Evolutionary conservation across 1,284 basidiomycete species (phyloP).

Genomic region (Ceratobasidium sp.): DNA sequence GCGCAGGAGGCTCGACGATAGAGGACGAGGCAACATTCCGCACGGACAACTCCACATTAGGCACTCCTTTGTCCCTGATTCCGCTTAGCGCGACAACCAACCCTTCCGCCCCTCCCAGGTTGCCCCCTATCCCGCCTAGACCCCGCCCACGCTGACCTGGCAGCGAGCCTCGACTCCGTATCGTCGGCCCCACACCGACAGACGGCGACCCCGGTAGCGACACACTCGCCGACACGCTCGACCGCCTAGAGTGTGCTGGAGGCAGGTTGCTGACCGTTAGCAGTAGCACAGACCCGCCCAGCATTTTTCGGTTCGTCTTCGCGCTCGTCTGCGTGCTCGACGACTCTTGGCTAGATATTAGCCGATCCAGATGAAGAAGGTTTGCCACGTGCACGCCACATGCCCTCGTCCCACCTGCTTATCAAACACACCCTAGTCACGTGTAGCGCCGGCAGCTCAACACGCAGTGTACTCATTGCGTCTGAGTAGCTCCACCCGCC

Average conservation of each 20-base stretch:
- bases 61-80: slow-evolving; percentile 42
- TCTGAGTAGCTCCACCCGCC: neutral
- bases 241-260: slow-evolving; percentile 27
- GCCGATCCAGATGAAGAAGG: slow-evolving; percentile 28
- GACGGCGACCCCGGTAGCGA: slow-evolving; percentile 27
- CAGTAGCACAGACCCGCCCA: slow-evolving; percentile 18
- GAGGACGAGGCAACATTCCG: neutral
- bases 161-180: slow-evolving; percentile 38
- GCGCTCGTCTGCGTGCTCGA: slow-evolving; percentile 38
- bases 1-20: neutral
- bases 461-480: neutral
- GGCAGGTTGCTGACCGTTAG: slow-evolving; percentile 17
- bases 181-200: neutral
- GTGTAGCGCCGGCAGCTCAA: neutral
- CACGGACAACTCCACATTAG: slow-evolving; percentile 13
- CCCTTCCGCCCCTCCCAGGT: slow-evolving; percentile 34
- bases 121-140: slow-evolving; percentile 6
- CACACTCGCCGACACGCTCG: slow-evolving; percentile 31
- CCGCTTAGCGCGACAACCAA: slow-evolving; percentile 32
- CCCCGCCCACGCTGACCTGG: slow-evolving; percentile 4
- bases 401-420: slow-evolving; percentile 11
- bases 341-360: slow-evolving; percentile 12
- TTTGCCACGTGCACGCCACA: slow-evolving; percentile 41
- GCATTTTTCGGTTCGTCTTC: slow-evolving; percentile 5
- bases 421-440: slow-evolving; percentile 16